Base-by-base conservation (phyloP, 805 yeast species). In the Saccharomyces cerevisiae region DNA sequence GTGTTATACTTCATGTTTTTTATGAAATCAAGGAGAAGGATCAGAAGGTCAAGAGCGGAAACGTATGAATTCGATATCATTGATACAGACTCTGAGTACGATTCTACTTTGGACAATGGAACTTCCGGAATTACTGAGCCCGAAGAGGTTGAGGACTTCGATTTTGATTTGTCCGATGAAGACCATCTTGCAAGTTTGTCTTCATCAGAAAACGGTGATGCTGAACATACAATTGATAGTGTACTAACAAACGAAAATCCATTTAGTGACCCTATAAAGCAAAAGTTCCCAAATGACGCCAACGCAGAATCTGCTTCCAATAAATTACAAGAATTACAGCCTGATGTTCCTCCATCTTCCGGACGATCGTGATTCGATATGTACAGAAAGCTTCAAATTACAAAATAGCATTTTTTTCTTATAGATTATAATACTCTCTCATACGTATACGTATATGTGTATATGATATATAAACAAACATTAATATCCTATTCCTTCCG, bases 31-130 rank as follows among this genome's bases (percentile, higher is more conserved):
- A 68, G 77, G 57, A 76, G 74, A 56, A 71, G 73, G 59, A 70
- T 75, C 59, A 69, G 80, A 55, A 74, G 88, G 70, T 72, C 86
- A 65, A 72, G 90, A 70, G 81, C 85, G 62, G 89, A 84, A 43
- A 81, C 82, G 53, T 84, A 80, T 62, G 94, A 87, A 65, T 84
- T 87, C 64, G 95, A 87, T 64, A 82, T 86, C 49, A 87, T 87
- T 48, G 85, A 83, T 21, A 85, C 86, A 6, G 87, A 84, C 48
- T 70, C 74, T 8, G 74, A 72, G 30, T 68, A 68, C 48, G 73
- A 71, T 41, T 65, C 68, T 2, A 63, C 69, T 2, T 48, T 63
- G 29, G 69, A 64, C 30, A 59, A 58, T 32, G 57, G 58, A n/a
- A 21, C 57, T 17, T 57, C 55, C 13, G 51, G 53, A 22, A 32